Evolutionary conservation across 192 early-diverging fungal species (phyloP).

Genomic region (Coemansia sp.): DNA sequence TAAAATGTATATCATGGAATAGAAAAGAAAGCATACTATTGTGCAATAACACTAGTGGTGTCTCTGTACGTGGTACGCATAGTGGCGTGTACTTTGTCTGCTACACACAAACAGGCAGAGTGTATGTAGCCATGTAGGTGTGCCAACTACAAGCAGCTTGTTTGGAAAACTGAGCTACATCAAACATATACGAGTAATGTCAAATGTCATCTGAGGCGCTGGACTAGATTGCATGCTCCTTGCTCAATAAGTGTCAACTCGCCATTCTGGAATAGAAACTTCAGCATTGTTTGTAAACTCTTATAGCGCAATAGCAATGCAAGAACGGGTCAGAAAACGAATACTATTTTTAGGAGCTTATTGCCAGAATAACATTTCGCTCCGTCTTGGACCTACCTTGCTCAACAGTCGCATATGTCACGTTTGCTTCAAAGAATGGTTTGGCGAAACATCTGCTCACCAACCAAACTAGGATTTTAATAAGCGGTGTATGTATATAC

Average conservation of each 20-base stretch:
- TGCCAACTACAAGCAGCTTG: background rate
- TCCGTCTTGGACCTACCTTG: background rate
- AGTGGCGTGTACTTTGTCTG: background rate
- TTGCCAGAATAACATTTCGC: background rate
- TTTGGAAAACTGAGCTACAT: background rate
- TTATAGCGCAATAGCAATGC: background rate
- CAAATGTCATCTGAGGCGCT: background rate
- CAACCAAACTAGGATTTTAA: background rate
- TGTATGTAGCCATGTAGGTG: background rate
- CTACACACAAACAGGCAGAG: background rate
- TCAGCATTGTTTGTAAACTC: no score
- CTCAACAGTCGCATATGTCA: background rate
- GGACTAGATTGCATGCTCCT: background rate
- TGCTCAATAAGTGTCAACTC: background rate
- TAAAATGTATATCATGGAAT: background rate
- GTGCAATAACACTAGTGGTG: background rate
- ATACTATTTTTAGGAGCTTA: background rate
- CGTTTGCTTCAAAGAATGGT: background rate
- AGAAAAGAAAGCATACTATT: background rate
- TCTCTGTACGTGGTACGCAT: background rate
- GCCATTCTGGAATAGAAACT: background rate
- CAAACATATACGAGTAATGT: background rate
- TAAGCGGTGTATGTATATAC: background rate
- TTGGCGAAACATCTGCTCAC: background rate
- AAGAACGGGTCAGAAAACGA: background rate